Conservation (phyloP, 1,284 basidiomycete species). For the Ganoderma lingzhi region DNA sequence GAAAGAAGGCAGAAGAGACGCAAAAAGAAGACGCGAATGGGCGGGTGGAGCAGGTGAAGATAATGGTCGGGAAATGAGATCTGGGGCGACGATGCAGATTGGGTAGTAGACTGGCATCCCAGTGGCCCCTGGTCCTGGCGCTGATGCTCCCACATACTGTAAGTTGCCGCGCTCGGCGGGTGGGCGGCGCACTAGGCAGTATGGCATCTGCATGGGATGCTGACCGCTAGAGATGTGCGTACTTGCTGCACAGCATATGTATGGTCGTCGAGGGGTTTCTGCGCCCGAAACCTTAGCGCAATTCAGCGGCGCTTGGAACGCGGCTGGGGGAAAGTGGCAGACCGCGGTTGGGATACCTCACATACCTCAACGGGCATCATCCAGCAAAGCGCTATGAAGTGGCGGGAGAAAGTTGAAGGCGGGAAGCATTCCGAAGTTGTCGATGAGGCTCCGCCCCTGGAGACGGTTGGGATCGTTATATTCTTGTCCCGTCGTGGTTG, state of each 20-base stretch:
- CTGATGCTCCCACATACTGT: conserved; percentile 10
- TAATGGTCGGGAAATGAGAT: conserved; percentile 21
- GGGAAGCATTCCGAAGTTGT: neutral
- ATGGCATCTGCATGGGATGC: neutral
- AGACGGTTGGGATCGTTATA: conserved; percentile 14
- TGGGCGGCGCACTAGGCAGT: conserved; percentile 5
- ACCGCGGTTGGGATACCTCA: conserved; percentile 15
- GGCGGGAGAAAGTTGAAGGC: neutral
- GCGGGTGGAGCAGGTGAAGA: neutral
- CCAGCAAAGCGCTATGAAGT: conserved; percentile 1
- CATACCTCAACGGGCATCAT: conserved; percentile 21
- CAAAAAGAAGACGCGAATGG: conserved; percentile 11
- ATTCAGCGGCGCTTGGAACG: conserved; percentile 27
- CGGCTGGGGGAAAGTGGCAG: conserved; percentile 2
- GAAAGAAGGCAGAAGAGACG: neutral
- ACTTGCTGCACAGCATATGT: conserved; percentile 1
- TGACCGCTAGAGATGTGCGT: conserved; percentile 1
- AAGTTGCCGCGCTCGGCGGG: neutral
- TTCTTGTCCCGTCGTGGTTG: neutral
- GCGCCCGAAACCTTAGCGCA: conserved; percentile 18
- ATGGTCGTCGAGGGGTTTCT: neutral
- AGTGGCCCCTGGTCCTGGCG: conserved; percentile 8
- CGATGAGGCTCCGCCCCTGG: conserved; percentile 22
- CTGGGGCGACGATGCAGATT: conserved; percentile 25
- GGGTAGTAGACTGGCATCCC: conserved; percentile 5